These are phyloP conservation scores for Apiospora sp. DNA, from an alignment of 2,329 filamentous ascomycete species.

Conservation along the genomic window DNA sequence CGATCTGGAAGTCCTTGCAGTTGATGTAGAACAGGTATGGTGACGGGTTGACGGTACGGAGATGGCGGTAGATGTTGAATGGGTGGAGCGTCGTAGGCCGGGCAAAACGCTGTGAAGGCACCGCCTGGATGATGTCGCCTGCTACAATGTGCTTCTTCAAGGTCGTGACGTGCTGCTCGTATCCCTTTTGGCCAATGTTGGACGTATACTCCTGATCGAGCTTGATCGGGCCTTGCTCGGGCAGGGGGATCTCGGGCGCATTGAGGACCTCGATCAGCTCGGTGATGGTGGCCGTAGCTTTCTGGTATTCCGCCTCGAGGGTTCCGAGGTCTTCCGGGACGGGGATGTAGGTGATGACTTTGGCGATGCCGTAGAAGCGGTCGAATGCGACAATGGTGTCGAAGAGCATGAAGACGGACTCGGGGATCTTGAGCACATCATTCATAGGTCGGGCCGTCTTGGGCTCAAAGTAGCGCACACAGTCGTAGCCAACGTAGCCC, in stretches of 20 bases:
- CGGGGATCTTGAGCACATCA: slow-evolving; percentile 87
- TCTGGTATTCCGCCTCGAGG: slow-evolving; percentile 74
- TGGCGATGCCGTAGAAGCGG: slow-evolving; percentile 90
- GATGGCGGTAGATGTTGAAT: slow-evolving; percentile 96
- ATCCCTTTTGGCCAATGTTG: slow-evolving; percentile 88
- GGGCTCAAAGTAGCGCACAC: slow-evolving; percentile 96
- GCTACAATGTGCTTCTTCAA: slow-evolving; percentile 90
- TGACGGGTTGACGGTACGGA: slow-evolving; percentile 96
- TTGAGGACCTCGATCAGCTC: slow-evolving; percentile 76
- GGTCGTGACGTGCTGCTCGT: slow-evolving; percentile 85
- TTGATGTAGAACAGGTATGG: slow-evolving; percentile 97
- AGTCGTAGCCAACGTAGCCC: slow-evolving; percentile 97
- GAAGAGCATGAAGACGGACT: slow-evolving; percentile 96
- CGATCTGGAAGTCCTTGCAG: slow-evolving; percentile 91
- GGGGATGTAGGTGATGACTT: slow-evolving; percentile 89
- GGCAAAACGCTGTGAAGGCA: slow-evolving; percentile 92
- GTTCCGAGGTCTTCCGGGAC: slow-evolving; percentile 64
- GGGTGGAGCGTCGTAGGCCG: slow-evolving; percentile 90
- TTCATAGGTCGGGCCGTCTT: slow-evolving; percentile 90
- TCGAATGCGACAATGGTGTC: slow-evolving; percentile 95
- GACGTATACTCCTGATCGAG: slow-evolving; percentile 83
- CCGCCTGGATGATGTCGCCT: slow-evolving; percentile 97
- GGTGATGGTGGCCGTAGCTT: slow-evolving; percentile 70
- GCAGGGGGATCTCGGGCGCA: slow-evolving; percentile 77
- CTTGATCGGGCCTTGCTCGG: slow-evolving; percentile 76